Conservation (phyloP, 108 stramenopile genomes). For the Skeletonema marinoi region DNA sequence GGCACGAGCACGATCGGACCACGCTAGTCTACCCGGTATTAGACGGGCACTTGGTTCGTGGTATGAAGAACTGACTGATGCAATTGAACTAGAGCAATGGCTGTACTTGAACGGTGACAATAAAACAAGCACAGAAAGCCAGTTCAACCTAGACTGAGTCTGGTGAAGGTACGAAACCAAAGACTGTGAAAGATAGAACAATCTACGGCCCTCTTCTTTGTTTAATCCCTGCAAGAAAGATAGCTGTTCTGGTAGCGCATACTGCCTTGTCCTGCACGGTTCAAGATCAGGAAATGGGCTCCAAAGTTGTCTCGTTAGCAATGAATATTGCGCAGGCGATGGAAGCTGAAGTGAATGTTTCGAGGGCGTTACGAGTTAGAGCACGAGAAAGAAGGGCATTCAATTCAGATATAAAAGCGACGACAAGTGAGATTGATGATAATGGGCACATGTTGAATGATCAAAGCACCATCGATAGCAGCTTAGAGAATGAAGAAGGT, state of each 20-base stretch:
- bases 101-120: constrained; percentile 55
- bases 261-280: constrained; percentile 66
- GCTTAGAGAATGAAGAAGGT: constrained; percentile 18
- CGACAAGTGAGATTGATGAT: not conserved
- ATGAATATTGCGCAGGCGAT: constrained; percentile 70
- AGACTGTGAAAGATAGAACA: constrained; percentile 44
- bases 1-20: constrained; percentile 74
- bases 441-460: not conserved
- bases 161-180: constrained; percentile 16
- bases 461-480: constrained; percentile 18
- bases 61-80: constrained; percentile 74
- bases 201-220: constrained; percentile 86
- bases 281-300: constrained; percentile 43
- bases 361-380: constrained; percentile 63
- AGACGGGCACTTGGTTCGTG: constrained; percentile 73
- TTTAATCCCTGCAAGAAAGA: constrained; percentile 80
- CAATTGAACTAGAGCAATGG: constrained; percentile 73
- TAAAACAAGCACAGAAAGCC: constrained; percentile 4
- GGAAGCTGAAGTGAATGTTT: constrained; percentile 85
- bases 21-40: constrained; percentile 60
- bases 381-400: constrained; percentile 23
- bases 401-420: not conserved
- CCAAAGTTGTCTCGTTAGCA: constrained; percentile 63
- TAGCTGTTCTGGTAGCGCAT: constrained; percentile 90
- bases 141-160: not conserved